Base-by-base conservation (phyloP, 768 basidiomycete species). In the Leucogyrophana mollusca region DNA sequence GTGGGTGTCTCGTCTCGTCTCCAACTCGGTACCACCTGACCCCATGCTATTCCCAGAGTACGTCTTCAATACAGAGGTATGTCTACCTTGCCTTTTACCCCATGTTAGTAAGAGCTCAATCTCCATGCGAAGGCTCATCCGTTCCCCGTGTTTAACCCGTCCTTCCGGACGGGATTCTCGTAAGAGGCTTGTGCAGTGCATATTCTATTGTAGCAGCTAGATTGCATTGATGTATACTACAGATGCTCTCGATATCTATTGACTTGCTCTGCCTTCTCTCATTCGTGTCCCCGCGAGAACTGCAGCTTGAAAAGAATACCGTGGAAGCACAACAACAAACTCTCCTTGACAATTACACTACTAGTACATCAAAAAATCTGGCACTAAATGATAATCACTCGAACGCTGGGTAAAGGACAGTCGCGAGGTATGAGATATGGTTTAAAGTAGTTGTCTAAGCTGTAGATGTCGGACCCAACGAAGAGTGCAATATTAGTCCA, bases 51-150 rank as follows among this genome's bases (percentile, higher is more conserved):
- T 18, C 21, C 18, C 53, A 90, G 89, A 83, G 60, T 85, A 86
- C 56, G 91, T 96, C 7, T 90, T 96, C 68, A 96, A 95, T 56
- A 96, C 94, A 1, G 94, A 97, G 76, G 87, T 87, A 53, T 41
- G 67, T 49, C 39, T 36, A 45, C 43, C 8, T 21, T 22, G 23
- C 39, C 22, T 40, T 50, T 38, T 33, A 35, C 37, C 36, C 14
- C 45, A 21, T 16, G 24, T 32, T 25, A 24, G 40, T 45, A 39
- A 27, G 32, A 22, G 14, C 43, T 41, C 40, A 34, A 47, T 14
- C 23, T 30, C 18, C 23, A 14, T 24, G 18, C 44, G 20, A 47
- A 85, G 80, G 84, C 79, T 9, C 84, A 87, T 56, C 82, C 83
- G 22, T 64, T 91, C 27, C 88, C 88, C 4, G 77, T 90, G 34